These are phyloP conservation scores for Spinacia oleracea DNA, from an alignment of 179 eudicot genomes.

Conservation along the genomic window DNA sequence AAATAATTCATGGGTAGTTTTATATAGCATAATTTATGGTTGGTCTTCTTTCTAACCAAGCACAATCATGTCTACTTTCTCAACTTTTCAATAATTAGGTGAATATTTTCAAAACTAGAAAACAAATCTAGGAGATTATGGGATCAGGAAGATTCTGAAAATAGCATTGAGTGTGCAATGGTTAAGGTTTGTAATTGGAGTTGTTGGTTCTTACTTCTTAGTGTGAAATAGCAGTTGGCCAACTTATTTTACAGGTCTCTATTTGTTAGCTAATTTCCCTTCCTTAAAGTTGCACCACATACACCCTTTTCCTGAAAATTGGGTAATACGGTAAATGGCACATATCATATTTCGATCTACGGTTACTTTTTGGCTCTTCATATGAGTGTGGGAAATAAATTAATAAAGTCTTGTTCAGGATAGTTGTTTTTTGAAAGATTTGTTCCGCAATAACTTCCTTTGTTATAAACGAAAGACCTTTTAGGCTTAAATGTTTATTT, in stretches of 20 bases:
- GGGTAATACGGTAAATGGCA: too few relatives aligned
- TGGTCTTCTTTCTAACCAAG: slow-evolving; percentile 13
- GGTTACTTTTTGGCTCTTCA: too few relatives aligned
- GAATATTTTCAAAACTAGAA: slow-evolving; percentile 32
- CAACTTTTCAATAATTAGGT: slow-evolving; percentile 54
- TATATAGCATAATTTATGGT: slow-evolving; percentile 10
- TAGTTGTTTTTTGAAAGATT: too few relatives aligned
- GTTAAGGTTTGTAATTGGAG: slow-evolving; percentile 19
- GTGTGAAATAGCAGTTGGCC: slow-evolving; percentile 27
- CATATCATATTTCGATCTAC: too few relatives aligned
- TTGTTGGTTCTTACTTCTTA: slow-evolving; percentile 24
- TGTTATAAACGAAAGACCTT: too few relatives aligned
- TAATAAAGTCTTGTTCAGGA: neutral
- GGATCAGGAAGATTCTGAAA: slow-evolving; percentile 5
- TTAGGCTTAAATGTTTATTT: too few relatives aligned
- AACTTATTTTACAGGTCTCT: slow-evolving; percentile 12
- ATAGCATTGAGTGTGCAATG: slow-evolving; percentile 17
- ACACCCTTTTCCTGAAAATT: too few relatives aligned
- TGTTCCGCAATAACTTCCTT: neutral
- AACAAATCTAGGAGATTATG: slow-evolving; percentile 1
- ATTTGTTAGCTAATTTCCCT: slow-evolving; percentile 20
- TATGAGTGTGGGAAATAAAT: too few relatives aligned
- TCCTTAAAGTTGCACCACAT: neutral
- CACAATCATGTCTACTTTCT: slow-evolving; percentile 39
- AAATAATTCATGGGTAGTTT: neutral